These are phyloP conservation scores for Clonostachys chloroleuca DNA, from an alignment of 2,329 filamentous ascomycete genomes.

Conservation along the genomic window DNA sequence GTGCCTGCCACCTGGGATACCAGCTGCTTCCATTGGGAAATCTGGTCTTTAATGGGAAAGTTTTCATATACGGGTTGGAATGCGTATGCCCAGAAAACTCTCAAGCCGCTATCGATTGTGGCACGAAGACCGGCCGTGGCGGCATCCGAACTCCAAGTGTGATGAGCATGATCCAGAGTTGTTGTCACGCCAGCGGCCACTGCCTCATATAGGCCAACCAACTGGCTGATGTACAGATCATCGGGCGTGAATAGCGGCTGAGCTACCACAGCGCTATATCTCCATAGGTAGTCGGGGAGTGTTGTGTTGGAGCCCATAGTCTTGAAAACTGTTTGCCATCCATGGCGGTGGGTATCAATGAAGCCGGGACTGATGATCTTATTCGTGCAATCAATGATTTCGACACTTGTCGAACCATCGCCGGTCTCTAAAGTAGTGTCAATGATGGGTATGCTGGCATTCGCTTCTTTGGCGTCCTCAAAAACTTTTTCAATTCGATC, in stretches of 20 bases:
- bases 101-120: constrained; percentile 35
- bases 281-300: constrained; percentile 39
- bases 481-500: constrained; percentile 27
- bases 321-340: constrained; percentile 52
- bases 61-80: constrained; percentile 22
- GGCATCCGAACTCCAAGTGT: constrained; percentile 37
- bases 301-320: constrained; percentile 47
- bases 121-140: constrained; percentile 38
- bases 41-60: constrained; percentile 2
- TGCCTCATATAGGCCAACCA: constrained; percentile 42
- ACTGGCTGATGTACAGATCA: constrained; percentile 40
- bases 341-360: constrained; percentile 51
- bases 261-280: constrained; percentile 25
- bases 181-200: constrained; percentile 48
- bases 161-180: constrained; percentile 46
- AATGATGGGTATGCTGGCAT: constrained; percentile 5
- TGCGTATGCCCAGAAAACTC: constrained; percentile 40
- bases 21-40: constrained; percentile 3
- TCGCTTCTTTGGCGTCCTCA: constrained; percentile 4
- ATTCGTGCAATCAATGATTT: constrained; percentile 34
- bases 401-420: neutral
- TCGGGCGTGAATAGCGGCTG: constrained; percentile 26
- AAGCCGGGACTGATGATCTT: constrained; percentile 53
- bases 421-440: no score
- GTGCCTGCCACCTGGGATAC: neutral